A percentile compares a stretch with the other conserved stretches of the same genome.
Evolutionary conservation across 768 basidiomycete genomes (phyloP).

Genomic region (Galerina sulciceps): DNA sequence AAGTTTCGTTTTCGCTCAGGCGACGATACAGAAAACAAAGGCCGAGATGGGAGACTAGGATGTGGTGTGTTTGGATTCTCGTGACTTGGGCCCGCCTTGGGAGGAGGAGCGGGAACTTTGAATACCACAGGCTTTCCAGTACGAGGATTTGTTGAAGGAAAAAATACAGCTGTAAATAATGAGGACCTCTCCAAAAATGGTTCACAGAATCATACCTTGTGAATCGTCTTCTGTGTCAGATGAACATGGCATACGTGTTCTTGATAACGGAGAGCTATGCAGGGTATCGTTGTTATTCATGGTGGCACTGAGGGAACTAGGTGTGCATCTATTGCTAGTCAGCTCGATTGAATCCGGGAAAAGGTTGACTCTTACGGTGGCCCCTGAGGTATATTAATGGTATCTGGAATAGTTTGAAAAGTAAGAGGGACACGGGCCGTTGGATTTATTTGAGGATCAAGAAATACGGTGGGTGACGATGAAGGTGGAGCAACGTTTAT

Average conservation of each 20-base stretch:
- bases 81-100: conserved; percentile 15
- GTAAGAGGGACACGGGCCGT: conserved; percentile 25
- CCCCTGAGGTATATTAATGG: conserved; percentile 20
- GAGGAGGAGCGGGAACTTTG: conserved; percentile 25
- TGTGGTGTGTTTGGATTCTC: conserved; percentile 11
- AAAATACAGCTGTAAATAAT: conserved; percentile 11
- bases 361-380: conserved; percentile 13
- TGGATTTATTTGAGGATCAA: background rate
- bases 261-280: conserved; percentile 7
- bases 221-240: conserved; percentile 47
- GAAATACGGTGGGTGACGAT: conserved; percentile 26
- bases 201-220: conserved; percentile 29
- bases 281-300: background rate
- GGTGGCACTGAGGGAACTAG: background rate
- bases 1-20: background rate
- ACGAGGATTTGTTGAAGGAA: conserved; percentile 13
- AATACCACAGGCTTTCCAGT: conserved; percentile 15
- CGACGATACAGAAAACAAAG: background rate
- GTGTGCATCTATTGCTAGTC: conserved; percentile 8
- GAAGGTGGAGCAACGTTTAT: conserved; percentile 20
- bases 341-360: background rate
- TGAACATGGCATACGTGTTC: conserved; percentile 23
- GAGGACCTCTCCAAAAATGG: background rate
- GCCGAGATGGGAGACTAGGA: conserved; percentile 4
- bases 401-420: conserved; percentile 23